These are phyloP conservation scores for Sarocladiaceae sp. DNA, from an alignment of 2,329 filamentous ascomycete species.

Conservation along the genomic window DNA sequence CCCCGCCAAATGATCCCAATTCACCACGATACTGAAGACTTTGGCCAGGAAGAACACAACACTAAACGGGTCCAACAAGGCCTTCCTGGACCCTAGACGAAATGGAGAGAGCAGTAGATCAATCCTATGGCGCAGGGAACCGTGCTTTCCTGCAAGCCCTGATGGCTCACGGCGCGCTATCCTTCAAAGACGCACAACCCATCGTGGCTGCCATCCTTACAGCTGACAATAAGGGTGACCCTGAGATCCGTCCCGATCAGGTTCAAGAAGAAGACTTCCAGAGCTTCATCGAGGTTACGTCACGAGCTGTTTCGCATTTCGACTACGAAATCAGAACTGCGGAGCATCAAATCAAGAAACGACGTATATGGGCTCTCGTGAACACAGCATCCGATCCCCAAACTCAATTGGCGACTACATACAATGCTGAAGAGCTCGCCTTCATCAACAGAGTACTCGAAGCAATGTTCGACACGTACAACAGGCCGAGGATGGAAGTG, in stretches of 20 bases:
- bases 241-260: slow-evolving; percentile 48
- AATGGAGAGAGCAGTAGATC: slow-evolving; percentile 19
- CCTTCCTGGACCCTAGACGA: not conserved
- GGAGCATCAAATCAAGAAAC: slow-evolving; percentile 61
- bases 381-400: slow-evolving; percentile 83
- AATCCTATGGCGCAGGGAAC: slow-evolving; percentile 57
- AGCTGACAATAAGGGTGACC: slow-evolving; percentile 35
- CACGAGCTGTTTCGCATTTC: slow-evolving; percentile 69
- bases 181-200: slow-evolving; percentile 66
- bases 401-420: slow-evolving; percentile 82
- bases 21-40: not conserved
- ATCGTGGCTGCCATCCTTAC: slow-evolving; percentile 74
- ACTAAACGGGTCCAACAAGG: no score
- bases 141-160: slow-evolving; percentile 90
- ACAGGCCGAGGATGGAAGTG: slow-evolving; percentile 73
- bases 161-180: slow-evolving; percentile 73
- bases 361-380: slow-evolving; percentile 76
- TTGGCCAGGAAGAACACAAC: no score
- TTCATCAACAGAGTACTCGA: slow-evolving; percentile 87
- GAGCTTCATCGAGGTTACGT: slow-evolving; percentile 65
- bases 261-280: slow-evolving; percentile 66
- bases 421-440: slow-evolving; percentile 77
- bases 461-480: slow-evolving; percentile 86
- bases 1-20: not conserved
- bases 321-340: slow-evolving; percentile 83